Evolutionary conservation across 2,329 filamentous ascomycete genomes (phyloP).

Genomic region (Fusarium aywerte): DNA sequence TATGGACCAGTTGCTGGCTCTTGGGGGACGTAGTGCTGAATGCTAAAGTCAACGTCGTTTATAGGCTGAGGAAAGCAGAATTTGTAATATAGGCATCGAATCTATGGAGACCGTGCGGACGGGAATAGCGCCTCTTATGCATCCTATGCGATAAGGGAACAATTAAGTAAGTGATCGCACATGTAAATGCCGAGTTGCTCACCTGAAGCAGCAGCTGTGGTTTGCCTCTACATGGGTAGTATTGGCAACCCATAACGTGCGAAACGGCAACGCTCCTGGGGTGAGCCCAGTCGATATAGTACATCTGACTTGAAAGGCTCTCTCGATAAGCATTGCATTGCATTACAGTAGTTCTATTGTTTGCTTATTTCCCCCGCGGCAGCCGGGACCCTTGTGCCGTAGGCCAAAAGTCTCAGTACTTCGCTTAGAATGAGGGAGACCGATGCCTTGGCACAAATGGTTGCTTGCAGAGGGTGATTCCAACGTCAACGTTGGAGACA

Average conservation of each 20-base stretch:
- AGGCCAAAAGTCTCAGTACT: constrained; percentile 8
- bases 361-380: constrained; percentile 21
- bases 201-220: neutral
- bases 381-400: constrained; percentile 26
- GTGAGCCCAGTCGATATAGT: constrained; percentile 17
- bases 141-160: constrained; percentile 1
- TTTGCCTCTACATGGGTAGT: constrained; percentile 22
- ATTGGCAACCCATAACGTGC: constrained; percentile 12
- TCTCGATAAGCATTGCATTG: constrained; percentile 34
- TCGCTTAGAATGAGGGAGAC: constrained; percentile 4
- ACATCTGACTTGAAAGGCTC: constrained; percentile 4
- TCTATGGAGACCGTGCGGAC: neutral
- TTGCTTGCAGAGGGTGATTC: constrained; percentile 15
- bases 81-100: neutral
- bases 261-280: constrained; percentile 20
- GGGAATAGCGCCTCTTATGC: constrained; percentile 21
- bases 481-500: constrained; percentile 5
- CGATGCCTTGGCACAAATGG: constrained; percentile 7
- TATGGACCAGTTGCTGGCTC: neutral
- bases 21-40: neutral
- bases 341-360: constrained; percentile 29
- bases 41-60: neutral
- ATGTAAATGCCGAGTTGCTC: neutral
- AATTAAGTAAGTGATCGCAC: constrained; percentile 8
- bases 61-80: neutral